A percentile compares a stretch with the other conserved stretches of the same genome.
phyloP scores from a whole-genome alignment of 257 asterid species.

The Solanum pinnatisectum region DNA sequence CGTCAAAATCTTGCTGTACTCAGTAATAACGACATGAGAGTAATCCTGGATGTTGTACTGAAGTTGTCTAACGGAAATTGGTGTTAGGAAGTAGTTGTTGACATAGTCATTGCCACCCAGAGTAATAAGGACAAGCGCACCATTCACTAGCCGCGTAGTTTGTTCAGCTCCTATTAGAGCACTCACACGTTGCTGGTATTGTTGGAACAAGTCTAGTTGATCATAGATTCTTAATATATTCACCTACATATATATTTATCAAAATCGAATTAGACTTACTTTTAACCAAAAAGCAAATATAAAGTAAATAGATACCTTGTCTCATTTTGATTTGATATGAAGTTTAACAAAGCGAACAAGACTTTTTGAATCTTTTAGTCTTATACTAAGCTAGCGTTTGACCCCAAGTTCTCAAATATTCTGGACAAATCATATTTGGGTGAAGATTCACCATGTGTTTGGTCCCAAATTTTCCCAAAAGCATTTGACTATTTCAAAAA shows the following conservation, averaged over 20 bases:
- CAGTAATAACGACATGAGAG: conserved; percentile 36
- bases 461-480: too few species aligned
- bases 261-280: neutral
- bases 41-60: conserved; percentile 37
- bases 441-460: too few species aligned
- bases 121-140: conserved; percentile 53
- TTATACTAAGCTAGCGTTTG: too few species aligned
- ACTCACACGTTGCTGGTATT: conserved; percentile 41
- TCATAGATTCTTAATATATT: conserved; percentile 37
- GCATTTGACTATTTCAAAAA: too few species aligned
- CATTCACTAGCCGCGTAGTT: conserved; percentile 32
- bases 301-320: neutral
- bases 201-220: conserved; percentile 31
- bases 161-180: conserved; percentile 36
- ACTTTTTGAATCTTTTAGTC: neutral
- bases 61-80: conserved; percentile 36
- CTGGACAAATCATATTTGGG: too few species aligned
- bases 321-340: too few species aligned
- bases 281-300: neutral
- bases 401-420: too few species aligned
- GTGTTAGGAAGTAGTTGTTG: conserved; percentile 63
- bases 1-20: conserved; percentile 45
- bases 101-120: conserved; percentile 81
- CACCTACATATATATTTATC: conserved; percentile 8
- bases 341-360: too few species aligned